Percentiles rank a stretch among this genome's conserved stretches.
Evolutionary conservation across 1,139 yeast species (phyloP).

Genomic region (Yamadazyma atlantica): DNA sequence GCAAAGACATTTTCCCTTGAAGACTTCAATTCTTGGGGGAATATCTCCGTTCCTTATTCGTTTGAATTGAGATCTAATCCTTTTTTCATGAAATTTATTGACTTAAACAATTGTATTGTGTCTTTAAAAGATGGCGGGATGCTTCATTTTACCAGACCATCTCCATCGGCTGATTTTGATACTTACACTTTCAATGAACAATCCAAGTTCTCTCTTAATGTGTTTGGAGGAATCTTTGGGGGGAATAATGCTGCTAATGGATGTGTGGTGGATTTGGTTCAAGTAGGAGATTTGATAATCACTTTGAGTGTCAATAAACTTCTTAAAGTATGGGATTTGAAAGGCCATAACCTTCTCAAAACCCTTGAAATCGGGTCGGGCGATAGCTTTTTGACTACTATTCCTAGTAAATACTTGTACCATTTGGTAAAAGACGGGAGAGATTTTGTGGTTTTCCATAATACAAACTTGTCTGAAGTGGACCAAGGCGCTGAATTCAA

Average conservation of each 20-base stretch:
- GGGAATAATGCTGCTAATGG: conserved; percentile 28
- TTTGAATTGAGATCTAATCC: conserved; percentile 68
- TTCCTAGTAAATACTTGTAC: conserved; percentile 34
- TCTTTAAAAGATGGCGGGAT: conserved; percentile 73
- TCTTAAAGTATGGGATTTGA: conserved; percentile 58
- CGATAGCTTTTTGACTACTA: conserved; percentile 21
- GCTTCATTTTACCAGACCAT: conserved; percentile 46
- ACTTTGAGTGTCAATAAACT: conserved; percentile 47
- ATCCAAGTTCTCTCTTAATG: conserved; percentile 47
- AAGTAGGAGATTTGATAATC: conserved; percentile 16
- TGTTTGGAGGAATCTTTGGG: conserved; percentile 28
- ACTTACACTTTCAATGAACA: conserved; percentile 54
- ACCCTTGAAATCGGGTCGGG: conserved; percentile 9
- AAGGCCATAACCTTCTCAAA: conserved; percentile 23
- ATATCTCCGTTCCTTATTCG: conserved; percentile 67
- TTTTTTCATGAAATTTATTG: conserved; percentile 49
- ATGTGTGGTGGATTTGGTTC: conserved; percentile 31
- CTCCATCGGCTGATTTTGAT: conserved; percentile 39
- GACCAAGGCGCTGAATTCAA: conserved; percentile 23
- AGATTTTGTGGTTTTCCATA: conserved; percentile 16
- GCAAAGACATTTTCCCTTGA: conserved; percentile 23
- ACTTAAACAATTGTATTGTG: conserved; percentile 45
- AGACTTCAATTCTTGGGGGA: conserved; percentile 54
- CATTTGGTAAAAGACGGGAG: conserved; percentile 12
- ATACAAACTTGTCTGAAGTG: conserved; percentile 10